These are phyloP conservation scores for Aspergillus nomiae DNA, from an alignment of 2,329 filamentous ascomycete species.

Conservation along the genomic window DNA sequence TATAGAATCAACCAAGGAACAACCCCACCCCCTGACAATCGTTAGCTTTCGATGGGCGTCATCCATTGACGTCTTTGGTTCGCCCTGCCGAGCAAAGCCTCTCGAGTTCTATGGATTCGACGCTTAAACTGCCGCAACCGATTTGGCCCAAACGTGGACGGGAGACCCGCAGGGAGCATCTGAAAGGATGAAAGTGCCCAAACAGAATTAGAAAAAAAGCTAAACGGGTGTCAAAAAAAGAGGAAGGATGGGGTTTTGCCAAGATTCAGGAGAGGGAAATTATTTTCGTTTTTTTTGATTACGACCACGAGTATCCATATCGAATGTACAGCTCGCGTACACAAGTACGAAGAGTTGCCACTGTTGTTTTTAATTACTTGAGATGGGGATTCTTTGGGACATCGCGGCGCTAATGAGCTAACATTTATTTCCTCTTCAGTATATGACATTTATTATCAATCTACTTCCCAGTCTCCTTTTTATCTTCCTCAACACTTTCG, in stretches of 20 bases:
- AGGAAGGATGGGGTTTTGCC: not conserved
- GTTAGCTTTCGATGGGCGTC: conserved; percentile 23
- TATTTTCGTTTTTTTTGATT: conserved; percentile 1
- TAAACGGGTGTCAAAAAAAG: not conserved
- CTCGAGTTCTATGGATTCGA: not conserved
- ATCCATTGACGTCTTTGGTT: conserved; percentile 26
- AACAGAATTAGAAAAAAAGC: not conserved
- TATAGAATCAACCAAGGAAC: not conserved
- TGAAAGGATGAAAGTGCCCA: not conserved
- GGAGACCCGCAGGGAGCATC: not conserved
- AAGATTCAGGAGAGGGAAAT: not conserved
- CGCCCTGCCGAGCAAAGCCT: conserved; percentile 4
- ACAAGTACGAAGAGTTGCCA: conserved; percentile 16
- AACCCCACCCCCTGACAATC: conserved; percentile 28
- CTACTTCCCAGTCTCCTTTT: conserved; percentile 1
- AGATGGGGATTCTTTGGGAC: not conserved
- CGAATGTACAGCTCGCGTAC: conserved; percentile 6
- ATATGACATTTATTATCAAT: not conserved
- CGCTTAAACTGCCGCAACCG: conserved; percentile 1
- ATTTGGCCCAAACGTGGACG: conserved; percentile 7
- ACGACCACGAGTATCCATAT: conserved; percentile 11
- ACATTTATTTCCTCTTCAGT: conserved; percentile 11
- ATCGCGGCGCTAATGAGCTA: conserved; percentile 13
- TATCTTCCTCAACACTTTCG: not conserved
- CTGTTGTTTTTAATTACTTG: conserved; percentile 8